Conservation (phyloP, 73 alveolate genomes). For the Halteria grandinella region DNA sequence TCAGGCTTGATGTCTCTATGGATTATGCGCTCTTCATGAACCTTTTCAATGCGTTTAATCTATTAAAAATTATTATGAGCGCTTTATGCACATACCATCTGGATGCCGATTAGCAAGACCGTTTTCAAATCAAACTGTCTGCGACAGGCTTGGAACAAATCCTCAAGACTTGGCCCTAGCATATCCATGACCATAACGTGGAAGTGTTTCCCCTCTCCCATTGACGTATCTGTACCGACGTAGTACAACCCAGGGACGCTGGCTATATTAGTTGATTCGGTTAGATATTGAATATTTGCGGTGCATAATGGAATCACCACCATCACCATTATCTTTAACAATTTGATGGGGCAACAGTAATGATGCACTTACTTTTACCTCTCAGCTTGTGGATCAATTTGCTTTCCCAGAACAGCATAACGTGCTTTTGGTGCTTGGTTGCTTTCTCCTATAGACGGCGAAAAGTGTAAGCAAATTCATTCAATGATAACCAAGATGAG, state of each 20-base stretch:
- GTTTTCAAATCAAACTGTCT: slow-evolving; percentile 61
- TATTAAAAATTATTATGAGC: background rate
- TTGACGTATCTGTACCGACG: slow-evolving; percentile 33
- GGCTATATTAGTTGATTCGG: slow-evolving; percentile 35
- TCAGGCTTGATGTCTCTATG: slow-evolving; percentile 84
- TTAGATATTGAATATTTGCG: no score
- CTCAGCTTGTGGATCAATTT: slow-evolving; percentile 42
- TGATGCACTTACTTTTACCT: slow-evolving; percentile 28
- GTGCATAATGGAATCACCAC: no score
- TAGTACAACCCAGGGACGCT: slow-evolving; percentile 34
- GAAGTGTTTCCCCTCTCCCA: background rate
- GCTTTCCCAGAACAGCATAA: slow-evolving; percentile 49
- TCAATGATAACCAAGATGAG: no score
- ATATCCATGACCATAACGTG: slow-evolving; percentile 74
- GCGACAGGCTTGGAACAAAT: slow-evolving; percentile 50
- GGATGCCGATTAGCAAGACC: slow-evolving; percentile 42
- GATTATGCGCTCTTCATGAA: slow-evolving; percentile 74
- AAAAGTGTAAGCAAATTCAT: no score
- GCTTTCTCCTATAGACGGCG: slow-evolving; percentile 40
- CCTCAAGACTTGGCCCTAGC: slow-evolving; percentile 77
- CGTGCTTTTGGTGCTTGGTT: slow-evolving; percentile 38
- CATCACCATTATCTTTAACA: no score
- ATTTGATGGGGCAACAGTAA: background rate
- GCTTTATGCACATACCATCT: slow-evolving; percentile 49
- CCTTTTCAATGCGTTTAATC: slow-evolving; percentile 70